Base-by-base conservation (phyloP, 2,329 filamentous ascomycete genomes). In the Penicillium sp. region DNA sequence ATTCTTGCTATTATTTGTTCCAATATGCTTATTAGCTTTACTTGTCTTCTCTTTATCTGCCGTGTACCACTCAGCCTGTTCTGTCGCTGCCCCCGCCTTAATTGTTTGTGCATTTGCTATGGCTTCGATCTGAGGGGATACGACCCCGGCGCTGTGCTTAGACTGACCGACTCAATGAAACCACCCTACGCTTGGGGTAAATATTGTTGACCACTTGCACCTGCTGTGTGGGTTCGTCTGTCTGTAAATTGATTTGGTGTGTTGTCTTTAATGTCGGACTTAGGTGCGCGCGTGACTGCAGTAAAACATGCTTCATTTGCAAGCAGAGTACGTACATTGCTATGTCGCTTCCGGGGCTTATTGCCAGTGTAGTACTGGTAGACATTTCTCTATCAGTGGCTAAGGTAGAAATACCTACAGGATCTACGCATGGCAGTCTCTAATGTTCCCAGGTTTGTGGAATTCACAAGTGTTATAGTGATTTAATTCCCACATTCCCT, bases 91-190 rank as follows among this genome's bases (percentile, higher is more conserved):
- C 19, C n/a, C 32, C 19, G 28, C n/a, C 28, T 32, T 49, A 45
- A 49, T 45, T 44, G 40, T 44, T 31, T 21, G 35, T 13, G 37
- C 43, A 41, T 37, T 47, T 50, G 19, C 37, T 46, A 29, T 49
- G 21, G 35, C 29, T 42, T 50, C 13, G 31, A 39, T 39, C 21
- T 33, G 10, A 45, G 29, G 37, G 37, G 43, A 50, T 32, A 50
- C 43, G 48, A 47, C 37, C 31, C 33, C 33, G 15, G 26, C 29
- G 42, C 29, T 46, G 42, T 40, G 28, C 13, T 41, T 47, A 50
- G 43, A 50, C 24, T 41, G 46, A 26, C 21, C 12, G 24, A 41
- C 37, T 35, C 31, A 47, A 47, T 47, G 43, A 29, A 37, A 50
- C 10, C 32, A 29, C 10, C 17, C 8, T 29, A 46, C 4, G 13